Evolutionary conservation across 2,329 filamentous ascomycete species (phyloP).

Genomic region (Botrytis pseudocinerea): DNA sequence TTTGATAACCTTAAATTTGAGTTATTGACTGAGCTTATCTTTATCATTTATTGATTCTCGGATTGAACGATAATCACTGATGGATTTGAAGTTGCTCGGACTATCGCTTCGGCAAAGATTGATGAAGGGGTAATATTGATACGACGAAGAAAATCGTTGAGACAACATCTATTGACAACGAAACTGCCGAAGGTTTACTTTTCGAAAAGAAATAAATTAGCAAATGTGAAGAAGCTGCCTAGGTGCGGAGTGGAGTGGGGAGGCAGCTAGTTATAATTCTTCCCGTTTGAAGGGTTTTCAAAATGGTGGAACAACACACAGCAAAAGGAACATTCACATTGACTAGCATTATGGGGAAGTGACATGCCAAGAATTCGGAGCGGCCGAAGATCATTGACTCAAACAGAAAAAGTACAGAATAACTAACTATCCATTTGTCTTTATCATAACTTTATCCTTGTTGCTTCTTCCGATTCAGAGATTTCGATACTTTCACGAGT

Average conservation of each 20-base stretch:
- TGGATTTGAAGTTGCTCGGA: background rate
- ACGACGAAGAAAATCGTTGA: background rate
- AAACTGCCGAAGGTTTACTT: background rate
- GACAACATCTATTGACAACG: background rate
- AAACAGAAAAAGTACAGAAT: background rate
- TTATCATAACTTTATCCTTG: background rate
- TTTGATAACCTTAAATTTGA: background rate
- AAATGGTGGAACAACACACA: background rate
- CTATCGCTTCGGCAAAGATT: background rate
- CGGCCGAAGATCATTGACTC: background rate
- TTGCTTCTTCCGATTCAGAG: background rate
- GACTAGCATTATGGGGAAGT: slow-evolving; percentile 2
- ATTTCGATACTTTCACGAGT: background rate
- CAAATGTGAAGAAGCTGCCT: background rate
- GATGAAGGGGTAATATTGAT: slow-evolving; percentile 9
- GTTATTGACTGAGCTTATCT: background rate
- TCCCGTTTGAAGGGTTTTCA: background rate
- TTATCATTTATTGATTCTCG: background rate
- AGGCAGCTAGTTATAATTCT: background rate
- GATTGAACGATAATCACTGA: background rate
- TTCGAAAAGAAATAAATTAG: background rate
- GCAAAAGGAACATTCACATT: background rate
- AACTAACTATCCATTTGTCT: background rate
- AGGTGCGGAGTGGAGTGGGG: background rate
- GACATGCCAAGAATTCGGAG: background rate